phyloP scores from a whole-genome alignment of 2,329 filamentous ascomycete species.

The Camillea tinctor region DNA sequence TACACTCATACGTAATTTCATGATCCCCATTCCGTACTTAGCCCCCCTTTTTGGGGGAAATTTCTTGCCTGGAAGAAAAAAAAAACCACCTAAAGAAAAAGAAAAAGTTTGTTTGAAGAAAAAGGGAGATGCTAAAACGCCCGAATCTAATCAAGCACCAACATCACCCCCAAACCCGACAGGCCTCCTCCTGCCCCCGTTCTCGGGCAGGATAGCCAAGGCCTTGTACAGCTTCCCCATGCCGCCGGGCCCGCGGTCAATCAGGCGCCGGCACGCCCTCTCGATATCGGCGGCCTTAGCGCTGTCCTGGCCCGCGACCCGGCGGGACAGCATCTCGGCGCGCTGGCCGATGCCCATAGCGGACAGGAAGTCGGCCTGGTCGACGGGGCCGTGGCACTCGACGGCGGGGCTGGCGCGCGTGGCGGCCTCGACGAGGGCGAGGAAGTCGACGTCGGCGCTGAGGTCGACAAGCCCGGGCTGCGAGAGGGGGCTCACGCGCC shows the following conservation, averaged over 20 bases:
- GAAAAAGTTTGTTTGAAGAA: background rate
- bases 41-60: no score
- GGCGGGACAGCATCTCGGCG: constrained; percentile 63
- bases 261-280: constrained; percentile 73
- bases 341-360: constrained; percentile 82
- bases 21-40: no score
- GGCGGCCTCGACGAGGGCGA: constrained; percentile 79
- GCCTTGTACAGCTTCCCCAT: constrained; percentile 97
- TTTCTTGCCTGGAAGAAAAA: background rate
- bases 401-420: constrained; percentile 72
- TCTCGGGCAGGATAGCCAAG: constrained; percentile 84
- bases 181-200: constrained; percentile 68
- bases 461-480: constrained; percentile 83
- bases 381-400: constrained; percentile 88
- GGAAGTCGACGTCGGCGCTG: constrained; percentile 91
- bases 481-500: constrained; percentile 73
- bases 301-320: constrained; percentile 40
- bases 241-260: constrained; percentile 77
- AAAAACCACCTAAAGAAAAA: background rate
- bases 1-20: no score
- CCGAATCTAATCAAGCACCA: background rate
- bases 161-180: constrained; percentile 88
- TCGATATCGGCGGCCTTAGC: constrained; percentile 64
- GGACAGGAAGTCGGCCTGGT: constrained; percentile 77
- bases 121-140: background rate